Base-by-base conservation (phyloP, 257 asterid species). In the Asclepias syriaca region DNA sequence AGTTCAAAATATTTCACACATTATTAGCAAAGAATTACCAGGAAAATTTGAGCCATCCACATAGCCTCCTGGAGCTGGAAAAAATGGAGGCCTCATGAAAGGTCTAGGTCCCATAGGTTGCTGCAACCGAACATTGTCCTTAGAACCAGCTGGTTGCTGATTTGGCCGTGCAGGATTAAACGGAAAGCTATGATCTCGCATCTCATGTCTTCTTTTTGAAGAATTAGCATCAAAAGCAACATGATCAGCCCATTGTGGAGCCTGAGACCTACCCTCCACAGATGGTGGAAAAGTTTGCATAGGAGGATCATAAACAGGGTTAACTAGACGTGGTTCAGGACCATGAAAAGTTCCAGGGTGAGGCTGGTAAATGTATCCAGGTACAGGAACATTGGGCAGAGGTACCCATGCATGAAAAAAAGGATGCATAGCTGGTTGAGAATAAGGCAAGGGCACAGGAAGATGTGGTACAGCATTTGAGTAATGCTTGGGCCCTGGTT, bases 41-140 rank as follows among this genome's bases (percentile, higher is more conserved):
- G 82, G 83, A 63, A 84, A 82, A 72, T 80, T 82, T 61, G 84
- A 72, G 64, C 92, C 92, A 64, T 87, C 90, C 72, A 84, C 69
- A 77, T 82, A 88, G 68, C 68, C 68, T 43, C 88, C 86, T 10
- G 86, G 83, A 71, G 72, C 66, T 49, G 87, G 86, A 76, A 81
- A 80, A 81, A 72, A 75, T 10, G 89, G 85, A 82, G 91, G 88
- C 75, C 93, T 82, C 34, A 71, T 15, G 61, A 83, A 90, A 84
- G 88, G 91, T 75, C 90, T 85, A 57, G 87, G 89, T 34, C 89
- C 96, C 86, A 81, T 77, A 69, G 72, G 72, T 79, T 80, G 93
- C 65, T 81, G 97, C 58, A 81, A 24, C 74, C 80, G 84, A 68
- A 85, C 57, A 78, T 79, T 82, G 58, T 82, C 86, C 72, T 82